Evolutionary conservation across 2,329 filamentous ascomycete genomes (phyloP).

Genomic region (Nemania serpens): DNA sequence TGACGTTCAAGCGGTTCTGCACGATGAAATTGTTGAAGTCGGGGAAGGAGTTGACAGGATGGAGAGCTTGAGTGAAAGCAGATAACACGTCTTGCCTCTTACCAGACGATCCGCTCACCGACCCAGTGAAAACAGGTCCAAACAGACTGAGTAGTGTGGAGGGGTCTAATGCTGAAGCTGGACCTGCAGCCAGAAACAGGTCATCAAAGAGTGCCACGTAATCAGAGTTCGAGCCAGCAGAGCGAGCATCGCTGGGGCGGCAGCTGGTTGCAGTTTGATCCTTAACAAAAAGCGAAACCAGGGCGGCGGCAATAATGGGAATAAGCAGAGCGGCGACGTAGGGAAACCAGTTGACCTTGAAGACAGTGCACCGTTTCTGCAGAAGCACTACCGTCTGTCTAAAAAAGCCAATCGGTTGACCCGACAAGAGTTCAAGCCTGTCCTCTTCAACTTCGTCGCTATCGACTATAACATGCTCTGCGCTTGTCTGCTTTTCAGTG

Average conservation of each 20-base stretch:
- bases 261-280: constrained; percentile 38
- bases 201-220: constrained; percentile 43
- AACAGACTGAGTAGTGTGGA: constrained; percentile 43
- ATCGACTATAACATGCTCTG: constrained; percentile 28
- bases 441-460: constrained; percentile 40
- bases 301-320: constrained; percentile 76
- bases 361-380: constrained; percentile 74
- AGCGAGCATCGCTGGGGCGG: constrained; percentile 39
- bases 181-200: constrained; percentile 51
- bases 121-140: constrained; percentile 46
- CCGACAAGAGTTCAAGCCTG: constrained; percentile 65
- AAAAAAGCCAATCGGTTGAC: constrained; percentile 69
- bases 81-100: constrained; percentile 17
- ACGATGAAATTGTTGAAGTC: constrained; percentile 71
- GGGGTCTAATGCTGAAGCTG: constrained; percentile 47
- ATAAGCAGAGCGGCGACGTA: constrained; percentile 76
- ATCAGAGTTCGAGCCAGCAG: constrained; percentile 44
- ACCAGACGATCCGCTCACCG: constrained; percentile 12
- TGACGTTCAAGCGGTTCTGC: constrained; percentile 67
- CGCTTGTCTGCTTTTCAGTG: constrained; percentile 34
- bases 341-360: constrained; percentile 78
- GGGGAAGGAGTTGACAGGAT: constrained; percentile 65
- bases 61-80: constrained; percentile 45
- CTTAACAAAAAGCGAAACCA: constrained; percentile 77
- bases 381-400: constrained; percentile 77